Percentiles rank a stretch among this genome's conserved stretches.
phyloP scores from a whole-genome alignment of 257 asterid species.

The Scutellaria barbata region DNA sequence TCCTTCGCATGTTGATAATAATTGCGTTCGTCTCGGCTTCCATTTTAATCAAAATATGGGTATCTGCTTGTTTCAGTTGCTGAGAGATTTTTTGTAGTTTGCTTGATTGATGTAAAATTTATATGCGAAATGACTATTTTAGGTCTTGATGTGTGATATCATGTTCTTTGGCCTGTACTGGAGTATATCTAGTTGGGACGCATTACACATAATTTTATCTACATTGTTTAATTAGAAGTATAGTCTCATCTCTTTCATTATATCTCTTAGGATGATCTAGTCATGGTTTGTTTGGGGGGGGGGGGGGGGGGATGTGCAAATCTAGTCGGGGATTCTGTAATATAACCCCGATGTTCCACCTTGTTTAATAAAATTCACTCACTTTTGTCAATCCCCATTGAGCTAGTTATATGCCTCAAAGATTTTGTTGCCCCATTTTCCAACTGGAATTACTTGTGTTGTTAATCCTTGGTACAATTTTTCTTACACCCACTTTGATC shows the following conservation, averaged over 20 bases:
- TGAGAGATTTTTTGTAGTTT: conserved; percentile 11
- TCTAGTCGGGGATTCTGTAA: neutral
- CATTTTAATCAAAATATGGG: conserved; percentile 5
- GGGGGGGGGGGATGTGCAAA: neutral
- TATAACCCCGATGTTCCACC: conserved; percentile 1
- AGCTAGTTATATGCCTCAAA: neutral
- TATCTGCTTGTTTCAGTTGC: conserved; percentile 7
- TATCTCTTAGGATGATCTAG: conserved; percentile 1
- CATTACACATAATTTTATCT: neutral
- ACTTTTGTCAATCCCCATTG: neutral
- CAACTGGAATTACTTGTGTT: conserved; percentile 20
- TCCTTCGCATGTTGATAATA: conserved; percentile 30
- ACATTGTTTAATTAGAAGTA: neutral
- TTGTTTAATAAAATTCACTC: conserved; percentile 14
- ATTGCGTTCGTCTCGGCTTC: conserved; percentile 25
- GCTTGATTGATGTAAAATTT: conserved; percentile 23
- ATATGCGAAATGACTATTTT: conserved; percentile 23
- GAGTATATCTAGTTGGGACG: conserved; percentile 9
- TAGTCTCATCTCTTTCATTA: conserved; percentile 13
- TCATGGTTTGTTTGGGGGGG: too few species aligned
- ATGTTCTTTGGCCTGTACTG: conserved; percentile 13
- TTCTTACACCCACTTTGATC: conserved; percentile 1
- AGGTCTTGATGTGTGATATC: conserved; percentile 15
- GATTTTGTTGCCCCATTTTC: conserved; percentile 18
- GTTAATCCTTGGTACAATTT: conserved; percentile 1